Evolutionary conservation across 1,139 yeast species (phyloP), one percentile per base, ranked within the genome.

Genomic region (Pichia sp.): DNA sequence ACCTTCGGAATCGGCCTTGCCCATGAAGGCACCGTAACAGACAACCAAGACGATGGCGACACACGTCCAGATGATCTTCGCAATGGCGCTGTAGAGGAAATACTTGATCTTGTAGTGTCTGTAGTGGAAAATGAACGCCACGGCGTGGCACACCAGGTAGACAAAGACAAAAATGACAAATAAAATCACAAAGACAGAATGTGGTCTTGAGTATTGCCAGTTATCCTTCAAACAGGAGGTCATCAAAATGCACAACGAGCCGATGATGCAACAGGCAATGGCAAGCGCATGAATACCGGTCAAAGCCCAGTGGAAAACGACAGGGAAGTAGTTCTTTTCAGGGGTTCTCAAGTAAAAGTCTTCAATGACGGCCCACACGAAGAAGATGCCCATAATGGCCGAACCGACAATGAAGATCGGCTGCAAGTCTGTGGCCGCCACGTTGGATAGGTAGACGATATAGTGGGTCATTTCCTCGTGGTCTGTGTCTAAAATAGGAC

Each of bases 321-420:
- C 82, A 52, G 80, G 78, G 37, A 85, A 45, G 39, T 52, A 61
- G 8, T 48, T 68, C 54, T 80, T 75, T 18, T 74, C 72, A 30
- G 69, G 67, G 34, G 71, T 73, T 33, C 91, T 70, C 42, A 85
- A 68, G 52, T 71, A 72, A 45, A 72, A 71, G 58, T 83, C 91
- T 62, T 80, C 70, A n/a, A 72, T 62, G 40, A 83, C 67, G 1
- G 91, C 76, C n/a, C 88, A 75, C 35, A 81, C 81, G 58, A 81
- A 87, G 59, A 87, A 82, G 15, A 87, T 70, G 18, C 90, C 96
- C 68, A 88, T 96, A 63, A 83, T 76, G 0, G 83, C 88, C 3
- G 87, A 72, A 61, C 95, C 83, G n/a, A 86, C 70, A 39, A 90
- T 88, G 66, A 90, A 90, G 19, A 89, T 67, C 2, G 96, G 95